These are phyloP conservation scores for Chalciporus piperatus DNA, from an alignment of 768 basidiomycete species.

Conservation along the genomic window DNA sequence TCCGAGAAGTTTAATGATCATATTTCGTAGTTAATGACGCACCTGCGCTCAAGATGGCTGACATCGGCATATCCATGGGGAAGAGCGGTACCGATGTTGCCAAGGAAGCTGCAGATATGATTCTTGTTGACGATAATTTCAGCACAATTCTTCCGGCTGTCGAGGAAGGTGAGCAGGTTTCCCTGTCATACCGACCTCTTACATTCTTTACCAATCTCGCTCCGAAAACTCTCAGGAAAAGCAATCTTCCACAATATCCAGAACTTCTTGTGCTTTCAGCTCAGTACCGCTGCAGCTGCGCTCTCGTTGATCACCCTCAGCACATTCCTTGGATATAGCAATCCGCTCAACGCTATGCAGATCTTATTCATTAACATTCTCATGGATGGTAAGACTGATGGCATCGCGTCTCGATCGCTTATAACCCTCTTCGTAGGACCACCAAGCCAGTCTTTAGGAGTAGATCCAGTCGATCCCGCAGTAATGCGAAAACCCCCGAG, in stretches of 20 bases:
- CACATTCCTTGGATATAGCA: slow-evolving; percentile 84
- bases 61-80: slow-evolving; percentile 98
- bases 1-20: background rate
- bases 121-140: slow-evolving; percentile 97
- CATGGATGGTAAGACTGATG: slow-evolving; percentile 75
- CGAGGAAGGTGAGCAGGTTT: slow-evolving; percentile 67
- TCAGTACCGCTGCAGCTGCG: slow-evolving; percentile 96
- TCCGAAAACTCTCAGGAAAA: slow-evolving; percentile 56
- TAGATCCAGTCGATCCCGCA: slow-evolving; percentile 91
- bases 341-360: slow-evolving; percentile 97
- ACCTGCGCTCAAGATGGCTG: slow-evolving; percentile 95
- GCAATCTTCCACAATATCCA: slow-evolving; percentile 99
- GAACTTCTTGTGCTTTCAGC: slow-evolving; percentile 95
- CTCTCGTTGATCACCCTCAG: slow-evolving; percentile 93
- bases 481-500: slow-evolving; percentile 94
- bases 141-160: slow-evolving; percentile 91
- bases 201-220: background rate
- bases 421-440: slow-evolving; percentile 53
- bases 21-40: slow-evolving; percentile 79
- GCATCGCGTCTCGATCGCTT: background rate
- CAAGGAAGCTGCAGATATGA: slow-evolving; percentile 96
- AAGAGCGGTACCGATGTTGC: slow-evolving; percentile 98
- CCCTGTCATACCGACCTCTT: background rate
- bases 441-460: slow-evolving; percentile 92
- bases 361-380: slow-evolving; percentile 99